Base-by-base conservation (phyloP, 2,329 filamentous ascomycete genomes). In the Alternaria angustiovoidea region DNA sequence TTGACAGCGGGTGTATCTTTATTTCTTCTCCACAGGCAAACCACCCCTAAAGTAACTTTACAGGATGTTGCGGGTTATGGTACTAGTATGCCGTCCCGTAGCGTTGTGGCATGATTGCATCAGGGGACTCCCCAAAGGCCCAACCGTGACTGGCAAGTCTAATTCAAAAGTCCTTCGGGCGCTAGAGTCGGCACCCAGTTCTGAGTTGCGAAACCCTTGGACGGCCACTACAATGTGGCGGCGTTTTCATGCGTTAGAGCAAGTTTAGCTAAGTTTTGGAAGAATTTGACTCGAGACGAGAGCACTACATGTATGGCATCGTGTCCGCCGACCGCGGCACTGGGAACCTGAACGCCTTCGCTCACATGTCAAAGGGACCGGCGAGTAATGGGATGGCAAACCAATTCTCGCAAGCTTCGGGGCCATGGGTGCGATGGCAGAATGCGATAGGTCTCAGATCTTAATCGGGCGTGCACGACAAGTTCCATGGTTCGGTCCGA, bases 1-100 rank as follows among this genome's bases (percentile, higher is more conserved):
- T 46, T 18, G 46, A 42, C 39, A 49, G 44, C 51, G 56, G 51
- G 48, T 41, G 46, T 32, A 59, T 59, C 55, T 55, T 54, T 59
- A 38, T 54, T 39, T 22, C 28, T 32, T 44, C 51, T 55, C 34
- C 44, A 59, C 44, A 30, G 28, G 48, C 22, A 49, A 34, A 14
- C 44, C 43, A 12, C 44, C 57, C 42, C 53, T 48, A 34, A 51
- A 41, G 32, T 42, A 56, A 49, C 30, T 49, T 49, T 24, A 36
- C 46, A 49, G 46, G 46, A 36, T 24, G 46, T 49, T 49, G 20
- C 46, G 46, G 46, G 20, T 26, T 24, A n/a, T 36, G 14, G 30
- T 36, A 49, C 46, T 49, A 49, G 46, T 26, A 49, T 38, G 46
- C 46, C 46, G 46, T 49, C 32, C 46, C 46, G 46, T 49, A 49